Evolutionary conservation across 352 stramenopile species (phyloP).

Genomic region (Globisporangium sylvaticum): DNA sequence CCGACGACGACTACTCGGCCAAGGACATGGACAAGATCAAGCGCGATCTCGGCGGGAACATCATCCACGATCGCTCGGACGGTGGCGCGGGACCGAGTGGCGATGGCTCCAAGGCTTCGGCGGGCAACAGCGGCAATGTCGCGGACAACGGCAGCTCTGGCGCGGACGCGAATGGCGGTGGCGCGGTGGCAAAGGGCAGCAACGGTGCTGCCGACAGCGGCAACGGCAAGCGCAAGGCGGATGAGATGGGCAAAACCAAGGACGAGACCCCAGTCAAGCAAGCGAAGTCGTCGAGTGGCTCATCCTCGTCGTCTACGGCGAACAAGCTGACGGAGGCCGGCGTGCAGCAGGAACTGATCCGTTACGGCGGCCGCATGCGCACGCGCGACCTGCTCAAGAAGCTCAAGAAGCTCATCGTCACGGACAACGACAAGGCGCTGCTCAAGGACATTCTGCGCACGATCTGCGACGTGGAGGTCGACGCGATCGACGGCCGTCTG

Average conservation of each 20-base stretch:
- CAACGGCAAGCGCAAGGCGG: constrained; percentile 47
- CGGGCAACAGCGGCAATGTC: not conserved
- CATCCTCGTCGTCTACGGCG: constrained; percentile 24
- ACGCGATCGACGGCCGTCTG: constrained; percentile 77
- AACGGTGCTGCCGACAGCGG: constrained; percentile 23
- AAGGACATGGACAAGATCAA: constrained; percentile 83
- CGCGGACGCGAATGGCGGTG: constrained; percentile 8
- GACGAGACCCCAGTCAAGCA: constrained; percentile 47
- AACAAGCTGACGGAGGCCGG: constrained; percentile 76
- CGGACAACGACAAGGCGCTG: constrained; percentile 75
- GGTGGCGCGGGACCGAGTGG: constrained; percentile 5
- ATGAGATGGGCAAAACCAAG: constrained; percentile 32
- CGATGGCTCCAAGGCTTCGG: constrained; percentile 25
- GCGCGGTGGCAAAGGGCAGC: constrained; percentile 8
- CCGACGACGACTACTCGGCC: constrained; percentile 67
- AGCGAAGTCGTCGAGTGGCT: constrained; percentile 22
- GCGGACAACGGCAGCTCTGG: constrained; percentile 19
- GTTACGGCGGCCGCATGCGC: constrained; percentile 79
- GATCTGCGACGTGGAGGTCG: constrained; percentile 84
- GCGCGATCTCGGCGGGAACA: constrained; percentile 75
- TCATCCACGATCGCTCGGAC: constrained; percentile 63
- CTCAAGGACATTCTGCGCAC: constrained; percentile 86
- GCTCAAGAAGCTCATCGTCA: constrained; percentile 79
- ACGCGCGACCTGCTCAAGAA: constrained; percentile 74
- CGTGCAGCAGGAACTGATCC: constrained; percentile 81